Percentiles rank a stretch among this genome's conserved stretches.
Conservation (phyloP, 2,329 filamentous ascomycete species). For the Colletotrichum karsti region DNA sequence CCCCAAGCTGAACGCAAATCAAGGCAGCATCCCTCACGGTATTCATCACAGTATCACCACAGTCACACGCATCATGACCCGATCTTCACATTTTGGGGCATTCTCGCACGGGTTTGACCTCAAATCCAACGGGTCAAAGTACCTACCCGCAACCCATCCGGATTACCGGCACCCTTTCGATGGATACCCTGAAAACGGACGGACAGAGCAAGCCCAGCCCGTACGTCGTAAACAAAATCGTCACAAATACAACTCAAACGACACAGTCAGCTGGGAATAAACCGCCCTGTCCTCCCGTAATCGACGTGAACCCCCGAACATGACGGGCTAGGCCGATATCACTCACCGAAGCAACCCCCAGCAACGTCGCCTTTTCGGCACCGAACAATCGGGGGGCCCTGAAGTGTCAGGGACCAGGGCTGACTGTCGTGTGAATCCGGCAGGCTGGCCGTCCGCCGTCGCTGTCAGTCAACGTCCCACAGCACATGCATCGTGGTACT, state of each 20-base stretch:
- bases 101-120: neutral
- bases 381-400: neutral
- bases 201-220: too few species aligned
- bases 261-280: neutral
- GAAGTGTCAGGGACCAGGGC: neutral
- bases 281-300: too few species aligned
- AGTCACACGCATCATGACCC: too few species aligned
- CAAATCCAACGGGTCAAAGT: neutral
- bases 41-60: neutral
- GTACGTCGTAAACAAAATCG: too few species aligned
- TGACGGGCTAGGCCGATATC: slow-evolving; percentile 14
- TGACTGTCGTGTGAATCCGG: neutral
- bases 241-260: neutral
- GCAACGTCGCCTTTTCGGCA: slow-evolving; percentile 10
- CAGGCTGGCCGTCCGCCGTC: too few species aligned
- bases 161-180: too few species aligned
- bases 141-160: too few species aligned
- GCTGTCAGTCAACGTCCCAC: neutral
- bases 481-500: neutral
- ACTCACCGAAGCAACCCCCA: slow-evolving; percentile 12
- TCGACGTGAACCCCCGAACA: too few species aligned
- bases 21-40: slow-evolving; percentile 8
- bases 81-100: too few species aligned
- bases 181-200: too few species aligned
- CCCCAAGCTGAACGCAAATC: neutral